Evolutionary conservation across 2,329 filamentous ascomycete species (phyloP).

Genomic region (Calonectria pseudoreteaudii): DNA sequence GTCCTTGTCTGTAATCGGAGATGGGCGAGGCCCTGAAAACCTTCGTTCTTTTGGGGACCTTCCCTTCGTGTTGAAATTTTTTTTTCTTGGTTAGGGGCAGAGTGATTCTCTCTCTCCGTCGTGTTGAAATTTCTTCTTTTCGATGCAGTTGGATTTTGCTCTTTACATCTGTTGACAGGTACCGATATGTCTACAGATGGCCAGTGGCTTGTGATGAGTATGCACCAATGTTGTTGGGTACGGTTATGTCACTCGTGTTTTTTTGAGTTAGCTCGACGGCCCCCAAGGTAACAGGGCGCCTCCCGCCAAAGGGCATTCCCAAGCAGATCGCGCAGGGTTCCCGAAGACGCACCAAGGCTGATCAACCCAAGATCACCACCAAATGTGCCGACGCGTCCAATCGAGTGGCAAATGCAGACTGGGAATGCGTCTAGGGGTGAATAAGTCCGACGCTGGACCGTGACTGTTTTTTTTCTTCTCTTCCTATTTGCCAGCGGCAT

Average conservation of each 20-base stretch:
- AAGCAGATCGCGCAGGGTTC: conserved; percentile 4
- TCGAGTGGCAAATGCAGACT: background rate
- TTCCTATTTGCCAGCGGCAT: background rate
- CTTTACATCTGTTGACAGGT: background rate
- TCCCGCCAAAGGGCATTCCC: background rate
- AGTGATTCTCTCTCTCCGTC: background rate
- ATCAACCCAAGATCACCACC: background rate
- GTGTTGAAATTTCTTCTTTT: background rate
- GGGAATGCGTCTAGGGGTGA: background rate
- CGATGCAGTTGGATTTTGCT: background rate
- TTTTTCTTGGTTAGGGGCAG: background rate
- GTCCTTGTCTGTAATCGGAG: conserved; percentile 5
- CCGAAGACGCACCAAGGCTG: background rate
- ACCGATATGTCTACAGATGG: background rate
- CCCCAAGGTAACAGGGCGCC: background rate
- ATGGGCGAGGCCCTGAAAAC: conserved; percentile 2
- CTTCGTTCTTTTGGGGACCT: background rate
- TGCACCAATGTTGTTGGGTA: background rate
- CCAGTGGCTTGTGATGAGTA: background rate
- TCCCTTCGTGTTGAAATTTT: background rate
- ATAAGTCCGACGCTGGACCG: background rate
- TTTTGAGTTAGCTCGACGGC: background rate
- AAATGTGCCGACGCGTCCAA: background rate
- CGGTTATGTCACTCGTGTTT: background rate
- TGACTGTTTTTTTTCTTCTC: background rate